A percentile compares a stretch with the other conserved stretches of the same genome.
phyloP scores from a whole-genome alignment of 139 green algal genomes.

The Deuterostichococcus epilithicus region DNA sequence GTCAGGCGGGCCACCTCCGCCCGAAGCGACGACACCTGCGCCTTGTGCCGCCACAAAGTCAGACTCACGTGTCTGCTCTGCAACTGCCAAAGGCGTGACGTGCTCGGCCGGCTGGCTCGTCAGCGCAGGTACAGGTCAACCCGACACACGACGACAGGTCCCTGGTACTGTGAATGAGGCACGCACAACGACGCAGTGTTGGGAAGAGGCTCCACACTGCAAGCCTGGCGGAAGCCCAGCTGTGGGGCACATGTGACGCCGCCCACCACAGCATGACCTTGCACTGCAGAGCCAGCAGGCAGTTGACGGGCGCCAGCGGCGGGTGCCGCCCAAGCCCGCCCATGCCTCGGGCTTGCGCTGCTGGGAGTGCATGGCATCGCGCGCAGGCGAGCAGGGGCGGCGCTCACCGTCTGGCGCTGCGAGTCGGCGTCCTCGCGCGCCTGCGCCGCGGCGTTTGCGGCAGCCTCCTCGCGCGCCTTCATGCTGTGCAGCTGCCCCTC shows the following conservation, averaged over 20 bases:
- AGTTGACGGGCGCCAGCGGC: constrained; percentile 5
- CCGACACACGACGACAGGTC: too few species aligned
- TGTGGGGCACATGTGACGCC: background rate
- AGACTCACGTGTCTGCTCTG: background rate
- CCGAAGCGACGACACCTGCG: constrained; percentile 30
- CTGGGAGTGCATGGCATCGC: too few species aligned
- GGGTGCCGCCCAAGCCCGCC: too few species aligned
- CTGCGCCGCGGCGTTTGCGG: background rate
- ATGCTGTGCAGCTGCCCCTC: constrained; percentile 36
- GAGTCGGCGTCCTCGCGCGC: constrained; percentile 3
- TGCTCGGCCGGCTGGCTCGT: background rate
- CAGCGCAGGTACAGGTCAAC: too few species aligned
- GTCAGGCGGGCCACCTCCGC: constrained; percentile 29
- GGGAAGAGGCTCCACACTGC: too few species aligned
- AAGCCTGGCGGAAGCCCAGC: background rate
- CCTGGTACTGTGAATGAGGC: too few species aligned
- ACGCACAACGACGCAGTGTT: too few species aligned
- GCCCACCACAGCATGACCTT: background rate
- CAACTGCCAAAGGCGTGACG: background rate
- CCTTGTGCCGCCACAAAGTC: background rate
- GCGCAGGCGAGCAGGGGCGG: too few species aligned
- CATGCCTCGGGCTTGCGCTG: too few species aligned
- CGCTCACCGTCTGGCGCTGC: constrained; percentile 18
- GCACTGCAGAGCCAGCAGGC: constrained; percentile 10
- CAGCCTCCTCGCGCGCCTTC: constrained; percentile 16